Conservation (phyloP, 257 asterid species). For the Penstemon eatonii region DNA sequence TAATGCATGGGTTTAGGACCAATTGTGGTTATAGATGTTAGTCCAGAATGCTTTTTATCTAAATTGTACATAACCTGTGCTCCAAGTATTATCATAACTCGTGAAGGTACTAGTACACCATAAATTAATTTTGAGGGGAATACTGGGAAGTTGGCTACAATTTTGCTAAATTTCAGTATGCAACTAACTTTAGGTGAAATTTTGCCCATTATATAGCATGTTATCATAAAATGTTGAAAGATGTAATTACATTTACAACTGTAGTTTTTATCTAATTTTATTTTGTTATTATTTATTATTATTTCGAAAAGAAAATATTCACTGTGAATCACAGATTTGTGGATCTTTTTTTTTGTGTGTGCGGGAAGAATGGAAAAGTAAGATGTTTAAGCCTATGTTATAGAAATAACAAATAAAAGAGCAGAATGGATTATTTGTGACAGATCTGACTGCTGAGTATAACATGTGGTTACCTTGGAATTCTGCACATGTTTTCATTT, state of each 20-base stretch:
- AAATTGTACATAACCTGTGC: not conserved
- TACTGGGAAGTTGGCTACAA: not conserved
- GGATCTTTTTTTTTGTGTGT: not conserved
- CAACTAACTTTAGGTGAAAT: not conserved
- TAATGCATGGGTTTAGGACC: not conserved
- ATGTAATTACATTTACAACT: not conserved
- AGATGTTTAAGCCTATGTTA: not conserved
- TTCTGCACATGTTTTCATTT: too few species aligned
- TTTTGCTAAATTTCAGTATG: not conserved
- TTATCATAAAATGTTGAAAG: not conserved
- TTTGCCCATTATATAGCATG: not conserved
- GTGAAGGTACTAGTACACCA: not conserved
- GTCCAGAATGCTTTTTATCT: slow-evolving; percentile 17
- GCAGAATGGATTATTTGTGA: not conserved
- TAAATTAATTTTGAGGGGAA: not conserved
- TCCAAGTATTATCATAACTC: not conserved
- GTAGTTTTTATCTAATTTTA: not conserved
- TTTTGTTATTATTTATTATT: too few species aligned
- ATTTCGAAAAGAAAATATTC: not conserved
- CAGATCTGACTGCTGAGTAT: slow-evolving; percentile 8
- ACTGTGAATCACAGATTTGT: not conserved
- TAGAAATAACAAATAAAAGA: not conserved
- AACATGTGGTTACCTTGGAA: not conserved
- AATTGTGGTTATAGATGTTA: not conserved
- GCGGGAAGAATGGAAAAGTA: not conserved